phyloP scores from a whole-genome alignment of 768 basidiomycete species.

The Ephemerocybe angulata region DNA sequence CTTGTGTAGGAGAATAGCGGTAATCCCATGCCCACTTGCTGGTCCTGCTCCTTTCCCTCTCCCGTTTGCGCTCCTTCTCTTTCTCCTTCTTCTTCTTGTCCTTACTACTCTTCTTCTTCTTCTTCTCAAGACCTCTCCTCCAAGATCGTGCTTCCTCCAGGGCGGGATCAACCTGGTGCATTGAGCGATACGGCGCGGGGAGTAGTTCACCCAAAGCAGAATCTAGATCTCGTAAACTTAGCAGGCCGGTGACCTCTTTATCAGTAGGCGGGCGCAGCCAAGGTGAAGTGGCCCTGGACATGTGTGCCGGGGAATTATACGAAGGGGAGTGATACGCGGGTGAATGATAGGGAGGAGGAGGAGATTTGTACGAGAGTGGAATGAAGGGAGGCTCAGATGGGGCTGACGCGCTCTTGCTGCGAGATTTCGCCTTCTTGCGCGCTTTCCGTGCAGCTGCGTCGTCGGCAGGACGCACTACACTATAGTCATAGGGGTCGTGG shows the following conservation, averaged over 20 bases:
- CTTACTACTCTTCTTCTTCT: background rate
- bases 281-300: background rate
- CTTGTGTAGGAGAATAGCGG: background rate
- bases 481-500: background rate
- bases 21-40: background rate
- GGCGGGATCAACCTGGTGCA: background rate
- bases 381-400: too few species aligned
- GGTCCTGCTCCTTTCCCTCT: background rate
- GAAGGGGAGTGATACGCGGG: background rate
- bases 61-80: slow-evolving; percentile 4
- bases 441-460: slow-evolving; percentile 4
- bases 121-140: background rate
- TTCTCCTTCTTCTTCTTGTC: slow-evolving; percentile 7
- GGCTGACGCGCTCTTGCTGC: background rate
- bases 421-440: slow-evolving; percentile 3
- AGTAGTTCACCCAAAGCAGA: background rate
- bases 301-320: background rate
- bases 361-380: background rate
- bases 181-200: background rate
- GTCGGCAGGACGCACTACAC: background rate
- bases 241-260: background rate
- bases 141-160: too few species aligned
- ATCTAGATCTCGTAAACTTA: background rate
- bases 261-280: background rate
- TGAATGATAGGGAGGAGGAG: background rate